Evolutionary conservation across 176 grass and related monocot species (phyloP).

Genomic region (Coix lacrymajobi): DNA sequence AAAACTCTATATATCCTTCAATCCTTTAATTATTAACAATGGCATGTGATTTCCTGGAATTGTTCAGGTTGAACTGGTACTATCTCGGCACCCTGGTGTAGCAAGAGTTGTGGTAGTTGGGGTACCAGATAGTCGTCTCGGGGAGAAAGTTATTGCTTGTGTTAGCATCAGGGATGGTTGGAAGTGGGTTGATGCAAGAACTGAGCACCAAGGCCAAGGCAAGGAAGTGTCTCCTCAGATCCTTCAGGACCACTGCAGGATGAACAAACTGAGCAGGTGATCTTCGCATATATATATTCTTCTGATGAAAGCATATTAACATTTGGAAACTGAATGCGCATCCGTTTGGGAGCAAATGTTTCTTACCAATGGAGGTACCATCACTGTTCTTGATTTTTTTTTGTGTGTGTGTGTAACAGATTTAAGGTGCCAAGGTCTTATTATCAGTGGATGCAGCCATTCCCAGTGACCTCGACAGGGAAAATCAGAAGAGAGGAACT

Average conservation of each 20-base stretch:
- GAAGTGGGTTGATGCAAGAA: slow-evolving; percentile 54
- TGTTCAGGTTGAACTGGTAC: slow-evolving; percentile 58
- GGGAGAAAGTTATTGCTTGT: slow-evolving; percentile 80
- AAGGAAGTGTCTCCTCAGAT: slow-evolving; percentile 46
- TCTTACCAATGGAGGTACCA: background rate
- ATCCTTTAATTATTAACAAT: background rate
- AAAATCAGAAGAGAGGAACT: slow-evolving; percentile 76
- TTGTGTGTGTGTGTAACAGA: slow-evolving; percentile 36
- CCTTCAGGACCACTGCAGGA: slow-evolving; percentile 47
- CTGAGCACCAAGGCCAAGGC: slow-evolving; percentile 6
- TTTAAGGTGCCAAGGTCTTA: slow-evolving; percentile 81
- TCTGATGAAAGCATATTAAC: background rate
- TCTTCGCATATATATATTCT: background rate
- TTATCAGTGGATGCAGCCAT: slow-evolving; percentile 49
- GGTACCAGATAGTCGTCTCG: slow-evolving; percentile 59
- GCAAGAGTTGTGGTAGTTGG: slow-evolving; percentile 56
- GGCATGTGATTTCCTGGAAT: background rate
- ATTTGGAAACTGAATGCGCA: background rate
- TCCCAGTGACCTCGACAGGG: slow-evolving; percentile 80
- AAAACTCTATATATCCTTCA: background rate
- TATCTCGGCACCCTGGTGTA: slow-evolving; percentile 63
- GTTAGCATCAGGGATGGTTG: slow-evolving; percentile 58
- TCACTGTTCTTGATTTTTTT: background rate
- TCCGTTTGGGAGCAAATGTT: background rate
- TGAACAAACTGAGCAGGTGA: slow-evolving; percentile 70